Percentiles rank a stretch among this genome's conserved stretches.
Conservation (phyloP, 495 filamentous ascomycete species). For the Neurospora sp. region DNA sequence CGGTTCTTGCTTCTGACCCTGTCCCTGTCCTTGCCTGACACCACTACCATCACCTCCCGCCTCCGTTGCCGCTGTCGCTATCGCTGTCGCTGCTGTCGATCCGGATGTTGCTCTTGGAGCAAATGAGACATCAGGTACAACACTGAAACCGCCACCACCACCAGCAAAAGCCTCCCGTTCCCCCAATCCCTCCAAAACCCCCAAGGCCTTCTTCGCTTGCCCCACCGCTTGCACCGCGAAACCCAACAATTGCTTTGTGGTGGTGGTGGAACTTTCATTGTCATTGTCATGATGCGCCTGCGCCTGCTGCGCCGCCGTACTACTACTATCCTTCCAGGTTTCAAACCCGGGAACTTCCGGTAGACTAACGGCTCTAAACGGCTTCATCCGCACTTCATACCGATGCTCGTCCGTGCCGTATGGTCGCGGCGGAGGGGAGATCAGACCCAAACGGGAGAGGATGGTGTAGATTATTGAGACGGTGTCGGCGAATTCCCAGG, state of each 20-base stretch:
- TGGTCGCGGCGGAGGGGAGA: constrained; percentile 50
- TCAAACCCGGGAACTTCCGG: constrained; percentile 62
- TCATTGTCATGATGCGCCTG: too few relatives aligned
- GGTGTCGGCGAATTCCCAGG: constrained; percentile 60
- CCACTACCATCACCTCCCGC: not conserved
- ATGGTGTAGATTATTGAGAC: constrained; percentile 57
- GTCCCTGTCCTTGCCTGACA: not conserved
- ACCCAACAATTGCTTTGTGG: constrained; percentile 34
- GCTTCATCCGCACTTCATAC: constrained; percentile 86
- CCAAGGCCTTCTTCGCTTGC: constrained; percentile 56
- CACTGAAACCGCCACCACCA: too few relatives aligned
- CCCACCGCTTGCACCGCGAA: constrained; percentile 49
- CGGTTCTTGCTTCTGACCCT: not conserved
- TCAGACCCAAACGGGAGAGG: constrained; percentile 47
- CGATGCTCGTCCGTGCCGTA: constrained; percentile 62
- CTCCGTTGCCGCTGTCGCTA: not conserved
- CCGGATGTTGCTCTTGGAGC: too few relatives aligned
- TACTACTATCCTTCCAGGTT: constrained; percentile 33
- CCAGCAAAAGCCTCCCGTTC: constrained; percentile 32
- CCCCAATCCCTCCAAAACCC: constrained; percentile 42
- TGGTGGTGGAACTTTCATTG: too few relatives aligned
- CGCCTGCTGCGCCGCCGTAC: too few relatives aligned
- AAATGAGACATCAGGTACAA: too few relatives aligned
- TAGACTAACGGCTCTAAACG: constrained; percentile 59
- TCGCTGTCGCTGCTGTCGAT: too few relatives aligned